These are phyloP conservation scores for Rhodomyrtus psidioides DNA, from an alignment of 441 rosid genomes.

Conservation along the genomic window DNA sequence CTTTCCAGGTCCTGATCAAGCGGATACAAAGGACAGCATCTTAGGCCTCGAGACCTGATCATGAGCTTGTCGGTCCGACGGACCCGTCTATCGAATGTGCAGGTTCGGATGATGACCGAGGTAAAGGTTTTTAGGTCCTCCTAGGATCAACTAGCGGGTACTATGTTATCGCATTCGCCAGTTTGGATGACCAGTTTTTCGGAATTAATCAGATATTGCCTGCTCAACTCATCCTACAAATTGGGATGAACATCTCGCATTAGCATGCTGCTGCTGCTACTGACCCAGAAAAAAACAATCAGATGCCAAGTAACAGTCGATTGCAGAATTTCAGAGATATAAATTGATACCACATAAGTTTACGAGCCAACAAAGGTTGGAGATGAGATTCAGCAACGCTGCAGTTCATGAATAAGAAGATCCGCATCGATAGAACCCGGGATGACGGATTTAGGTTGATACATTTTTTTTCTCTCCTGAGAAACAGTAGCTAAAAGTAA, in stretches of 20 bases:
- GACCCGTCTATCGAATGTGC: not conserved
- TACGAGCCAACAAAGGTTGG: not conserved
- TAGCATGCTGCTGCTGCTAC: not conserved
- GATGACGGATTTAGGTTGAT: not conserved
- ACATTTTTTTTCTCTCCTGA: not conserved
- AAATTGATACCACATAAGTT: not conserved
- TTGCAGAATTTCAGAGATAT: not conserved
- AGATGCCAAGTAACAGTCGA: not conserved
- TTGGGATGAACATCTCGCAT: not conserved
- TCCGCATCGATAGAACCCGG: not conserved
- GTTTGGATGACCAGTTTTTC: not conserved
- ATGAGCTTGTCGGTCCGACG: not conserved
- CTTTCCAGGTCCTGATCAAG: not conserved
- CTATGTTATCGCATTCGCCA: not conserved
- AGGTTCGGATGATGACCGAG: not conserved
- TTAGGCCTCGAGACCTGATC: not conserved
- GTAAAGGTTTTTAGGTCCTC: not conserved
- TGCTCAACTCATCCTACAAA: not conserved
- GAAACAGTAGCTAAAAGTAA: not conserved
- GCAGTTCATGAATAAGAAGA: not conserved
- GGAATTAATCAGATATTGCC: not conserved
- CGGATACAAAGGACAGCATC: not conserved
- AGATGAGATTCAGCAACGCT: not conserved
- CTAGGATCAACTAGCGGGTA: not conserved
- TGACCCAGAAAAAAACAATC: not conserved